phyloP scores from a whole-genome alignment of 2,329 filamentous ascomycete species.

The Arthrobotrys pseudoclavata region DNA sequence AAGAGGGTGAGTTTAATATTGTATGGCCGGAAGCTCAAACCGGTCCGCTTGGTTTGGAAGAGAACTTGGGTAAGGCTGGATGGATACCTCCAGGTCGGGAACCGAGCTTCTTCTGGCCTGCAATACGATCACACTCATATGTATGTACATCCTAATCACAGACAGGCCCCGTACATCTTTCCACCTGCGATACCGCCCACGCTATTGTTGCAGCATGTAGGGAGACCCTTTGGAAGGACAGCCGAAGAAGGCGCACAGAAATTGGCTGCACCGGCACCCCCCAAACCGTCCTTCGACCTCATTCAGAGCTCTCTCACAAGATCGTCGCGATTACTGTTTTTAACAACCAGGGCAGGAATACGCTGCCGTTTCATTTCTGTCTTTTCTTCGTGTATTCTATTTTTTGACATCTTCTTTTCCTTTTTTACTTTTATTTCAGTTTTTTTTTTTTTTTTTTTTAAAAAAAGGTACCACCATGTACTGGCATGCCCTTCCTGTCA shows the following conservation, averaged over 20 bases:
- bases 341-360: conserved; percentile 1
- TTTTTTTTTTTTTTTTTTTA: neutral
- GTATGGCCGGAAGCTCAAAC: too few species aligned
- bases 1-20: neutral
- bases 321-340: neutral
- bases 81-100: too few species aligned
- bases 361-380: neutral
- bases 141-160: too few species aligned
- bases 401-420: neutral
- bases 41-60: too few species aligned
- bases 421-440: neutral
- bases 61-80: too few species aligned
- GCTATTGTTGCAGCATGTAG: too few species aligned
- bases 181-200: too few species aligned
- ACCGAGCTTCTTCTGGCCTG: too few species aligned
- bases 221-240: conserved; percentile 13
- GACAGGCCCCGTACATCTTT: too few species aligned
- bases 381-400: neutral
- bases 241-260: conserved; percentile 54
- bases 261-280: conserved; percentile 7
- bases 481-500: neutral
- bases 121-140: too few species aligned
- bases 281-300: neutral
- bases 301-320: conserved; percentile 3
- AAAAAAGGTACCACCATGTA: conserved; percentile 33